These are phyloP conservation scores for Flaveria bidentis DNA, from an alignment of 129 eudicot species.

Conservation along the genomic window DNA sequence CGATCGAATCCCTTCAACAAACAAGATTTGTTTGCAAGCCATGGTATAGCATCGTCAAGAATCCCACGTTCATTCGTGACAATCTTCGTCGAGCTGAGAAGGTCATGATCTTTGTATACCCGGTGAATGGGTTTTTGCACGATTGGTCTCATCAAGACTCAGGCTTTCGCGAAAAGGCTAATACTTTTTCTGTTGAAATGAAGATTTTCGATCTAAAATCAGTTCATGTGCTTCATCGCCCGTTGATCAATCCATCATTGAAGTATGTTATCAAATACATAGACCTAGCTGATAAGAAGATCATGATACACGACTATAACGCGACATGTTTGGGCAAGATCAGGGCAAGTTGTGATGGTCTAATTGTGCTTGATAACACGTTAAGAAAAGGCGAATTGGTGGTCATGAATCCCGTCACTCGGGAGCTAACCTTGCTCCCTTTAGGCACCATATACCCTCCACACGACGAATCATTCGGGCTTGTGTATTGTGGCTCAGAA, in stretches of 20 bases:
- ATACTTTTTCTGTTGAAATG: slow-evolving; percentile 44
- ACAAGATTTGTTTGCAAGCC: slow-evolving; percentile 57
- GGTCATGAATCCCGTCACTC: slow-evolving; percentile 60
- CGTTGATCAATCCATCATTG: slow-evolving; percentile 2
- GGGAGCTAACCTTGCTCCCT: slow-evolving; percentile 45
- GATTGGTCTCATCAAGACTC: slow-evolving; percentile 14
- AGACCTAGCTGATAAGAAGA: slow-evolving; percentile 36
- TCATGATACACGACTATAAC: slow-evolving; percentile 35
- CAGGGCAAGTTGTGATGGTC: slow-evolving; percentile 52
- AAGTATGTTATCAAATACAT: slow-evolving; percentile 42
- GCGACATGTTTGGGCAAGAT: slow-evolving; percentile 49
- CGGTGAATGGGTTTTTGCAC: slow-evolving; percentile 10
- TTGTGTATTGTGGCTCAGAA: slow-evolving; percentile 26
- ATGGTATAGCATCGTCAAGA: slow-evolving; percentile 49
- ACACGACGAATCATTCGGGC: slow-evolving; percentile 49
- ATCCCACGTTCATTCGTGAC: slow-evolving; percentile 36
- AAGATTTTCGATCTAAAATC: slow-evolving; percentile 34
- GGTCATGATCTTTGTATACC: slow-evolving; percentile 42
- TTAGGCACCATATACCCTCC: slow-evolving; percentile 48
- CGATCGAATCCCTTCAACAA: slow-evolving; percentile 46
- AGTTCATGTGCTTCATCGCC: slow-evolving; percentile 29
- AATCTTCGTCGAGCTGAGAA: slow-evolving; percentile 42
- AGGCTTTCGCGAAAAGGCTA: slow-evolving; percentile 16
- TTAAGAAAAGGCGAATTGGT: slow-evolving; percentile 45
- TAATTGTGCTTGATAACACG: slow-evolving; percentile 44